Evolutionary conservation across 306 rosid genomes (phyloP).

Genomic region (Cucurbita ficifolia): DNA sequence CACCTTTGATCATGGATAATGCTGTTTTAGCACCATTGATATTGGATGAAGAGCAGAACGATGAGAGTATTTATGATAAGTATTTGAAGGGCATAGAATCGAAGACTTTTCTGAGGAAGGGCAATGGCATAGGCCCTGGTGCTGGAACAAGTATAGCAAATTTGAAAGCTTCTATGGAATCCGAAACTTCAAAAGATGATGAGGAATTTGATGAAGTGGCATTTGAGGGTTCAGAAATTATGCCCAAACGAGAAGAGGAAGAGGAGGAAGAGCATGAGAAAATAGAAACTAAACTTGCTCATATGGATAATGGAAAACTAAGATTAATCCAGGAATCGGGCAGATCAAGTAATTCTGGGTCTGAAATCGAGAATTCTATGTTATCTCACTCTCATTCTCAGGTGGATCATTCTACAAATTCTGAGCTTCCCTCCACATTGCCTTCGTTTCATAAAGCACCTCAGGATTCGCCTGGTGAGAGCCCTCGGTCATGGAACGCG

Average conservation of each 20-base stretch:
- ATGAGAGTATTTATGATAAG: constrained; percentile 31
- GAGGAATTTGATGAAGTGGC: constrained; percentile 50
- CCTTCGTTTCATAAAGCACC: constrained; percentile 39
- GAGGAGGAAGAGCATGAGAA: constrained; percentile 33
- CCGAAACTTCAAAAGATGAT: constrained; percentile 32
- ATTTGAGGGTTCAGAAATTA: constrained; percentile 46
- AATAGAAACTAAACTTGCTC: constrained; percentile 33
- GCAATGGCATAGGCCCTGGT: constrained; percentile 42
- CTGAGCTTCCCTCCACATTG: constrained; percentile 43
- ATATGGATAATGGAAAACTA: constrained; percentile 43
- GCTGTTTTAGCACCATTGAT: constrained; percentile 53
- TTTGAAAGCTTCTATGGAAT: constrained; percentile 48
- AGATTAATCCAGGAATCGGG: constrained; percentile 59
- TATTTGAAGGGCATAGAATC: constrained; percentile 28
- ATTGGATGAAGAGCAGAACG: constrained; percentile 52
- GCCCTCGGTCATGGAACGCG: constrained; percentile 87
- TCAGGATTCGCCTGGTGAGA: constrained; percentile 83
- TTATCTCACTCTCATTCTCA: constrained; percentile 61
- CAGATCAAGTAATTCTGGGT: constrained; percentile 55
- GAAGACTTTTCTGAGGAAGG: constrained; percentile 51
- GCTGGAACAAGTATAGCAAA: constrained; percentile 31
- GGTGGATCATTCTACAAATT: constrained; percentile 45
- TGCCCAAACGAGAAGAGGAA: constrained; percentile 37
- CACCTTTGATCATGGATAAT: constrained; percentile 45
- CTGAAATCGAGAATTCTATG: constrained; percentile 57